Evolutionary conservation across 176 grass and related monocot species (phyloP).

Genomic region (Alloteropsis semialata): DNA sequence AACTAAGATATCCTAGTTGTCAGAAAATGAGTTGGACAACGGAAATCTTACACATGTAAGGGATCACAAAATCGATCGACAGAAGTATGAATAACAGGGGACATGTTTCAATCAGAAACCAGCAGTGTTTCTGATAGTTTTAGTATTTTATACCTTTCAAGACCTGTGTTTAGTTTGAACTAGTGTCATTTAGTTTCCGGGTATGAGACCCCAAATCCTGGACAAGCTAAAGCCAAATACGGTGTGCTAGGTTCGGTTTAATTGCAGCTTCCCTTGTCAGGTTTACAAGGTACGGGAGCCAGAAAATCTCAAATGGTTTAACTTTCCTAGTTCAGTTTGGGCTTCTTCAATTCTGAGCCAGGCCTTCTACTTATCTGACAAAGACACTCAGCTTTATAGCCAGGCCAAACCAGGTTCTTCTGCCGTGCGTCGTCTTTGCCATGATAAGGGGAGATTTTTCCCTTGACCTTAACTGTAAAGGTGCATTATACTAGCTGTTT

Average conservation of each 20-base stretch:
- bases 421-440: neutral
- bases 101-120: neutral
- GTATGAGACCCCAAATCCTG: neutral
- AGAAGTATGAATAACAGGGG: neutral
- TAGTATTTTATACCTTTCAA: neutral
- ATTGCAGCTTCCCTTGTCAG: neutral
- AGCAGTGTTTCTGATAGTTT: neutral
- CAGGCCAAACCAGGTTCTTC: neutral
- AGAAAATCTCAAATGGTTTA: neutral
- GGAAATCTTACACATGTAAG: neutral
- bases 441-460: neutral
- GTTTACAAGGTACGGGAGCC: neutral
- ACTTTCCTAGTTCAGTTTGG: neutral
- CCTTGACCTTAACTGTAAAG: neutral
- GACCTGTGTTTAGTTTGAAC: neutral
- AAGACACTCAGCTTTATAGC: neutral
- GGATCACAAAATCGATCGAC: neutral
- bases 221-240: neutral
- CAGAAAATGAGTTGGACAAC: neutral
- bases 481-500: neutral
- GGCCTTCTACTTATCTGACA: neutral
- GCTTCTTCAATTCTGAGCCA: neutral
- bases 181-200: neutral
- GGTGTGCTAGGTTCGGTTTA: neutral
- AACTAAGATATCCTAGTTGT: neutral